Evolutionary conservation across 208 protist genomes (phyloP), one percentile per base, ranked within the genome.

Genomic region (Crithidia fasciculata): DNA sequence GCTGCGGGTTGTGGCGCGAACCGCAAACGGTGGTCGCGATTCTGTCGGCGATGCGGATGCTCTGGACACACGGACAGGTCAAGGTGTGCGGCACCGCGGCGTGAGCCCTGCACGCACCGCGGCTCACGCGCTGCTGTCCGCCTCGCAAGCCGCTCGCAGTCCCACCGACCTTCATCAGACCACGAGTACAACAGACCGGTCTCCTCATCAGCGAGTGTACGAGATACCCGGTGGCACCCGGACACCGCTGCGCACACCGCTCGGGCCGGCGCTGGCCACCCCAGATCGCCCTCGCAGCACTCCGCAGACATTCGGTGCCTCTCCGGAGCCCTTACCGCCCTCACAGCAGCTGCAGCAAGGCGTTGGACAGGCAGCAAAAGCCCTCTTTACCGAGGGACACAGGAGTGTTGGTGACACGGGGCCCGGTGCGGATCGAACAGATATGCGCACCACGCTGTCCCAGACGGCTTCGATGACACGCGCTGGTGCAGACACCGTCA

Each of bases 71-170:
- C 55, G 54, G 12, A 7, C 8, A 0, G 54, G 8, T 18, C 18
- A 18, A 7, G 28, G 28, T 58, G 54, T 13, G 4, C 54, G 65
- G 2, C 65, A 61, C 10, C 65, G 65, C 18, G 65, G 41, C 40
- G 13, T 71, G 41, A 71, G 65, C 18, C 65, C 65, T 39, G 57
- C 45, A 16, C 67, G 67, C 9, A 13, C 52, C 4, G 47, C 49
- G 7, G 52, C 39, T 13, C 39, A n/a, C 7, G 39, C 9, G 3
- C 8, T 28, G 28, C 28, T 28, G 28, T 28, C 10, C 0, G 4
- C n/a, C 4, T 69, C 49, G 15, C 64, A 18, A 15, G 16, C n/a
- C 1, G 64, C 9, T 8, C 52, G 64, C 3, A 69, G 64, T 10
- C 64, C 52, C 8, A 57, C 64, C 6, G 40, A 69, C 9, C 37